Evolutionary conservation across 2,329 filamentous ascomycete species (phyloP), one percentile per base, ranked within the genome.

Genomic region (Pseudopyricularia javanii): DNA sequence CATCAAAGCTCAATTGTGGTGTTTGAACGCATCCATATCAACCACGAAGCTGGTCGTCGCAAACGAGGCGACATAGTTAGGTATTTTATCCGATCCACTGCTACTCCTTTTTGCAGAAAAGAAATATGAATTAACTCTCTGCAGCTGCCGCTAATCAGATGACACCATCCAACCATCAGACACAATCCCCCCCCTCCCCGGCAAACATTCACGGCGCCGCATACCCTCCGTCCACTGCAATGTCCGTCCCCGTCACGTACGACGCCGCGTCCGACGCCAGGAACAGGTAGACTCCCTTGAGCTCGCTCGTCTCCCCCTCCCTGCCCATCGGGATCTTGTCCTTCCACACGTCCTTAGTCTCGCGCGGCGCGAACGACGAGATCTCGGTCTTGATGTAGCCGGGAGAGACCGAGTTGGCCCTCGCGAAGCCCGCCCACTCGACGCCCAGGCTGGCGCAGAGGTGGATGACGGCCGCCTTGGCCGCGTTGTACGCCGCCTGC

Each of bases 251-350:
- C 8, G 88, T 94, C 17, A 85, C 89, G 69, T 89, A 94, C 52
- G 82, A 86, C n/a, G 84, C 80, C 4, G 88, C 88, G 67, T 94
- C 88, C 14, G 83, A 88, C 17, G 86, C 85, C 54, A 94, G 73
- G 68, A 90, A 93, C 49, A 94, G 69, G 65, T 86, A 95, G 17
- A 85, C 85, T 20, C 87, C 89, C 72, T 91, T 91, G 60, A 94
- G 74, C 72, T 95, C 88, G 55, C 80, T 78, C 3, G 80, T 72
- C 58, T 82, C 74, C 9, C 85, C 88, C 63, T 90, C 84, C 58
- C 88, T 78, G 24, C 81, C 86, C 82, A 93, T 86, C 9, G 86
- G 86, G 40, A 85, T 91, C 76, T 86, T 91, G 62, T 82, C 80
- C 64, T 80, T 82, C 84, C 87, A 91, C 54, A 86, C 74, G 47